Percentiles rank a stretch among this genome's conserved stretches.
phyloP scores from a whole-genome alignment of 139 green algal species.

The Ulvella scutata region DNA sequence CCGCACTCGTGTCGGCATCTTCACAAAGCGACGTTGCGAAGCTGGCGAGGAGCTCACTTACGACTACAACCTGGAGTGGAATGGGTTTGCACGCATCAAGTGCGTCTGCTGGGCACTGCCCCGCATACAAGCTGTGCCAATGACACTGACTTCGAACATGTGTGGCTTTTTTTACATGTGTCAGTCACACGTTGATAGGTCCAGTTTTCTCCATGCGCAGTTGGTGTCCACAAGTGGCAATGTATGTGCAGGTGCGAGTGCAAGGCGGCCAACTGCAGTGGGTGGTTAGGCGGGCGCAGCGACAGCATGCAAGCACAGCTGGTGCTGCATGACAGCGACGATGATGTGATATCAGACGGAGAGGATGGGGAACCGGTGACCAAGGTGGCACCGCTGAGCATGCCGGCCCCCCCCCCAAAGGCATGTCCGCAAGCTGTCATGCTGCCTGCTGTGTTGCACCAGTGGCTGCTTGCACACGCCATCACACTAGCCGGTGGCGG shows the following conservation, averaged over 20 bases:
- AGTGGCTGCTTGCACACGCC: too few relatives aligned
- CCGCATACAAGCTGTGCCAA: background rate
- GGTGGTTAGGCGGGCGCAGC: background rate
- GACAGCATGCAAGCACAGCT: background rate
- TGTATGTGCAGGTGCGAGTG: background rate
- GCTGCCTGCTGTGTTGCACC: too few relatives aligned
- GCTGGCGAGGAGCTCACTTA: conserved; percentile 27
- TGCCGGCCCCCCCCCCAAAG: too few relatives aligned
- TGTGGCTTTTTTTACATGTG: background rate
- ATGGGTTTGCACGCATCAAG: background rate
- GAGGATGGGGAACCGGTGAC: background rate
- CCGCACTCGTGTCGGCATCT: conserved; percentile 18
- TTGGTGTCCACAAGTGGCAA: background rate
- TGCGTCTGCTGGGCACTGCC: background rate
- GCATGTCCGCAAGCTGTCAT: too few relatives aligned
- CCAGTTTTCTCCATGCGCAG: background rate
- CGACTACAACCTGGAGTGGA: conserved; percentile 20
- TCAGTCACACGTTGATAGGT: background rate
- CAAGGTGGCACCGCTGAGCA: background rate
- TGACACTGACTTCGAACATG: background rate
- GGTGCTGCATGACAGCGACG: background rate
- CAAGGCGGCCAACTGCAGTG: background rate
- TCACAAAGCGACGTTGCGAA: conserved; percentile 7
- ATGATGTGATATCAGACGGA: background rate
- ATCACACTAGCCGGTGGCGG: too few relatives aligned